Evolutionary conservation across 495 filamentous ascomycete species (phyloP).

Genomic region (Beverwykella pulmonaria): DNA sequence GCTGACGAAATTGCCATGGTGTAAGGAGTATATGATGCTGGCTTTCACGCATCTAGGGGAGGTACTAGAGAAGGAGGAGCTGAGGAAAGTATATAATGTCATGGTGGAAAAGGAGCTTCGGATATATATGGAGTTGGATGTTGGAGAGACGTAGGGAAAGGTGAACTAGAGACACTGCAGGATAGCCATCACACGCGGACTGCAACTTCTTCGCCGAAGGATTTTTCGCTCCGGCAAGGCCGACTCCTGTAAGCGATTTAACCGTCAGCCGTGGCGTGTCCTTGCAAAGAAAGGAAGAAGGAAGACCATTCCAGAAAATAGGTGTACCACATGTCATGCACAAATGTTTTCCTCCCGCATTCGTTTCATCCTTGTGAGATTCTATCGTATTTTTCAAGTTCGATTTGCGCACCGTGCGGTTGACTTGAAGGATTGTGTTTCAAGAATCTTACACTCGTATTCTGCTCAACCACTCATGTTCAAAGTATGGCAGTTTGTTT

Average conservation of each 20-base stretch:
- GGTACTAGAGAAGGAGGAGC: slow-evolving; percentile 49
- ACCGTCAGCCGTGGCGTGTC: too few species aligned
- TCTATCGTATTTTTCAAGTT: too few species aligned
- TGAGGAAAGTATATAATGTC: slow-evolving; percentile 54
- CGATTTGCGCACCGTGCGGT: too few species aligned
- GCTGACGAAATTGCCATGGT: slow-evolving; percentile 44
- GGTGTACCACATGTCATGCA: neutral
- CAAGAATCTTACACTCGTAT: neutral
- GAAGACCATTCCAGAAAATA: neutral
- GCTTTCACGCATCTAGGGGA: slow-evolving; percentile 38
- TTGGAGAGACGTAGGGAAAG: neutral
- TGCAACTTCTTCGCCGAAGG: too few species aligned
- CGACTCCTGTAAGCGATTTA: too few species aligned
- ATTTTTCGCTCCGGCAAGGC: too few species aligned
- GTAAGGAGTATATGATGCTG: slow-evolving; percentile 50
- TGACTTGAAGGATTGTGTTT: too few species aligned
- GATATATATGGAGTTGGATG: slow-evolving; percentile 52
- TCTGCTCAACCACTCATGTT: neutral
- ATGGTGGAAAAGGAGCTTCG: slow-evolving; percentile 58
- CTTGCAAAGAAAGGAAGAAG: too few species aligned
- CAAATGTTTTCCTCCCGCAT: neutral
- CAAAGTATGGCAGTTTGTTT: too few species aligned
- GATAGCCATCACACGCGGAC: too few species aligned
- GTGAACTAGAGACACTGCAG: too few species aligned
- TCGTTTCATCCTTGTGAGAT: neutral